Percentiles rank a stretch among this genome's conserved stretches.
phyloP scores from a whole-genome alignment of 495 filamentous ascomycete genomes.

The Aspergillus indologenus region DNA sequence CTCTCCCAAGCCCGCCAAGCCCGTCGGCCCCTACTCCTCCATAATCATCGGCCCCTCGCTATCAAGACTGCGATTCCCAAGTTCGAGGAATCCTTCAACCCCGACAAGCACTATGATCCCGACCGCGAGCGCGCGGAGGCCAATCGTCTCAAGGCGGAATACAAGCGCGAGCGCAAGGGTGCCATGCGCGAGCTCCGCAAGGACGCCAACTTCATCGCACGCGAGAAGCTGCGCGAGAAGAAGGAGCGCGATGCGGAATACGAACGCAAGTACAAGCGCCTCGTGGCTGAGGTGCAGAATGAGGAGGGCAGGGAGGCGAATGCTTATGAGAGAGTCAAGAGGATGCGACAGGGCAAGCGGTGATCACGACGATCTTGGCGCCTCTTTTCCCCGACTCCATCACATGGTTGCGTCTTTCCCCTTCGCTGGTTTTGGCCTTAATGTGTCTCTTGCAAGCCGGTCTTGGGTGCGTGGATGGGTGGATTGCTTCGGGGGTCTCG shows the following conservation, averaged over 20 bases:
- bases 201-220: conserved; percentile 85
- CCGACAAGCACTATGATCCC: conserved; percentile 92
- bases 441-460: not conserved
- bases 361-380: conserved; percentile 18
- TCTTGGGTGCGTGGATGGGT: not conserved
- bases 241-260: conserved; percentile 86
- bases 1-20: conserved; percentile 55
- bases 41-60: conserved; percentile 83
- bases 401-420: not conserved
- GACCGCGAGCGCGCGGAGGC: conserved; percentile 81
- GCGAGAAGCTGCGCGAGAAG: conserved; percentile 86
- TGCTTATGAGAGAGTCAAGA: conserved; percentile 83
- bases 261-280: conserved; percentile 88
- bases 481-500: not conserved
- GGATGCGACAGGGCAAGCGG: conserved; percentile 60
- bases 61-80: conserved; percentile 89
- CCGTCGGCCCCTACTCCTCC: conserved; percentile 78
- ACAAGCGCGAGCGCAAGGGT: conserved; percentile 93
- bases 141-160: conserved; percentile 77
- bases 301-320: conserved; percentile 86
- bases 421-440: not conserved
- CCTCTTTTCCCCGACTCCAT: no score
- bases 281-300: conserved; percentile 92
- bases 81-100: conserved; percentile 95
- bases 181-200: conserved; percentile 92